These are phyloP conservation scores for Hippophae rhamnoides DNA, from an alignment of 306 rosid species.

Conservation along the genomic window DNA sequence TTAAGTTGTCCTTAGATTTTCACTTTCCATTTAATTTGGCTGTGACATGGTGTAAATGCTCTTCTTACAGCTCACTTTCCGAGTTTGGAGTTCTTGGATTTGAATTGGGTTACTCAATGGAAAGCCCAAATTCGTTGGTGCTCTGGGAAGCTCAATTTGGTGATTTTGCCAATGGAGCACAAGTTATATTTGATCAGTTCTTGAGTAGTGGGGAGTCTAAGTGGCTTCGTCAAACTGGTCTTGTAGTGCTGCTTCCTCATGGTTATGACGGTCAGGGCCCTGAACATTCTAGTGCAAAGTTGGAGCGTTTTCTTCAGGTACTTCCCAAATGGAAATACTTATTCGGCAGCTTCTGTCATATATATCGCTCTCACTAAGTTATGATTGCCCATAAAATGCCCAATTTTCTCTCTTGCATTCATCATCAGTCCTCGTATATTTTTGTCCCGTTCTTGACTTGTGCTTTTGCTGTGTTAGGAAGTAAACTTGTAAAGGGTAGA, in stretches of 20 bases:
- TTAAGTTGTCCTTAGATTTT: slow-evolving; percentile 1
- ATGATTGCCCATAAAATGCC: not conserved
- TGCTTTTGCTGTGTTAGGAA: not conserved
- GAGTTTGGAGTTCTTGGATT: slow-evolving; percentile 97
- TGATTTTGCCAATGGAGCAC: slow-evolving; percentile 95
- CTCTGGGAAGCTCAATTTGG: slow-evolving; percentile 99
- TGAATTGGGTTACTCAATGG: slow-evolving; percentile 97
- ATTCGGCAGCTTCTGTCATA: not conserved
- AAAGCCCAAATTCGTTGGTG: slow-evolving; percentile 85
- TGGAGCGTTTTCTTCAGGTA: slow-evolving; percentile 97
- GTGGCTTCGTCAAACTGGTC: slow-evolving; percentile 98
- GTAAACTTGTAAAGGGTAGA: not conserved
- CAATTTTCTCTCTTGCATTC: not conserved
- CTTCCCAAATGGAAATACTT: not conserved
- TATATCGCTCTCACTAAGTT: not conserved
- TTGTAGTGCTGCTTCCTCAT: slow-evolving; percentile 87
- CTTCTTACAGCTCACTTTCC: slow-evolving; percentile 68
- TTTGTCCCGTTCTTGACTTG: not conserved
- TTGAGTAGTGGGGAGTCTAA: slow-evolving; percentile 89
- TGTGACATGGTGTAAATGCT: slow-evolving; percentile 14
- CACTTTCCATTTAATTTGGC: slow-evolving; percentile 4
- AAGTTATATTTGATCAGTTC: slow-evolving; percentile 90
- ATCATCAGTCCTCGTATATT: not conserved
- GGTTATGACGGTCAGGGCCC: slow-evolving; percentile 99
- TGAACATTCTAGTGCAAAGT: slow-evolving; percentile 85